A percentile compares a stretch with the other conserved stretches of the same genome.
phyloP scores from a whole-genome alignment of 2,329 filamentous ascomycete species.

The Aspergillus hortae region DNA sequence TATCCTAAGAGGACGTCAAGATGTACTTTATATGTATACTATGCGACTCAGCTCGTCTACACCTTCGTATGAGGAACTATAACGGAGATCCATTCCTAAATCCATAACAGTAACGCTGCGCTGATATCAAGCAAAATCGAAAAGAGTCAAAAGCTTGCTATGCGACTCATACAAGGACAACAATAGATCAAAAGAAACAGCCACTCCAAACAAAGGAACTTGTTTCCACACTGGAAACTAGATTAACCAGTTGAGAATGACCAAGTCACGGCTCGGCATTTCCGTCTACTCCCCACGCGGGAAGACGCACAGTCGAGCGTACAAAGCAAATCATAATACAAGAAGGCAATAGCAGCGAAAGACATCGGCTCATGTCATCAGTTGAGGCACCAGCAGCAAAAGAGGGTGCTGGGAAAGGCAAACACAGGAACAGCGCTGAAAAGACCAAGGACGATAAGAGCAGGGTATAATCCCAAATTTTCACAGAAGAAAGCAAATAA shows the following conservation, averaged over 20 bases:
- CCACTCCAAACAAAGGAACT: conserved; percentile 17
- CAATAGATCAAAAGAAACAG: conserved; percentile 13
- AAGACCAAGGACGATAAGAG: conserved; percentile 16
- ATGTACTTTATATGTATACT: background rate
- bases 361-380: conserved; percentile 5
- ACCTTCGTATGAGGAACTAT: background rate
- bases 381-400: background rate
- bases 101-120: conserved; percentile 14
- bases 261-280: too few species aligned
- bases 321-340: conserved; percentile 20
- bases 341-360: conserved; percentile 14
- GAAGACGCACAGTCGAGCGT: conserved; percentile 3
- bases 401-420: background rate
- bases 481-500: conserved; percentile 27
- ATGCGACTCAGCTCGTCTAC: background rate
- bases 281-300: too few species aligned
- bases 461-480: conserved; percentile 27
- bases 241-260: too few species aligned
- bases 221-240: too few species aligned
- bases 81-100: conserved; percentile 13
- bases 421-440: conserved; percentile 8
- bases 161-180: conserved; percentile 17
- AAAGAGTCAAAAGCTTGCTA: conserved; percentile 16
- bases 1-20: background rate
- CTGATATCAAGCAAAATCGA: conserved; percentile 20